A percentile compares a stretch with the other conserved stretches of the same genome.
Conservation (phyloP, 352 stramenopile species). For the Phytophthora constricta region DNA sequence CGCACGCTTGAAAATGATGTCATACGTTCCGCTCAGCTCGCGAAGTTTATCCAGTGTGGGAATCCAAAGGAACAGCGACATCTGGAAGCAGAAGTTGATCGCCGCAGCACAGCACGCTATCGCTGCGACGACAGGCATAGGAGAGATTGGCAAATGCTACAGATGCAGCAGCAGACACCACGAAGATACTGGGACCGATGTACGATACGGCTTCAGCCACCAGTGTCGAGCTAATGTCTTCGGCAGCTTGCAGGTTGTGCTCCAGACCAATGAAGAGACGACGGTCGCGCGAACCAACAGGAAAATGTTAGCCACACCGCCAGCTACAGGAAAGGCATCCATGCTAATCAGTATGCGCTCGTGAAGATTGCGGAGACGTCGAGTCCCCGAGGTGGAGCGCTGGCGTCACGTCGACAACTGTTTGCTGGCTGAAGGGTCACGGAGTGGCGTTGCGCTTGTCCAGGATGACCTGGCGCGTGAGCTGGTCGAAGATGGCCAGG, state of each 20-base stretch:
- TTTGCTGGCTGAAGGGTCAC: too few species aligned
- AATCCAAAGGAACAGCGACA: slow-evolving; percentile 66
- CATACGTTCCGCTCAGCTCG: slow-evolving; percentile 57
- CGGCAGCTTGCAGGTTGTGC: slow-evolving; percentile 40
- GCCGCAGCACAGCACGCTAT: slow-evolving; percentile 60
- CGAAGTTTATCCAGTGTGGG: slow-evolving; percentile 69
- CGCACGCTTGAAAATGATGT: too few species aligned
- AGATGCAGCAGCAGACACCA: slow-evolving; percentile 62
- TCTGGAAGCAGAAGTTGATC: slow-evolving; percentile 69
- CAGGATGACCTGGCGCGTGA: slow-evolving; percentile 48
- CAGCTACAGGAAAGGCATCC: too few species aligned
- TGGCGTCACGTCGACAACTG: slow-evolving; percentile 16
- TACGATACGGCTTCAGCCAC: too few species aligned
- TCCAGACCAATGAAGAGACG: slow-evolving; percentile 53
- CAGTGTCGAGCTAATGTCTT: slow-evolving; percentile 53
- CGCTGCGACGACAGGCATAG: slow-evolving; percentile 69
- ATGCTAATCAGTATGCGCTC: too few species aligned
- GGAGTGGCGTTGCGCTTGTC: slow-evolving; percentile 12
- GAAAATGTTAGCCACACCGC: slow-evolving; percentile 81
- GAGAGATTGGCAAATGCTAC: slow-evolving; percentile 68
- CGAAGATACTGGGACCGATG: slow-evolving; percentile 78
- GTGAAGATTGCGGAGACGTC: slow-evolving; percentile 50
- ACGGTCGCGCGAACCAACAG: slow-evolving; percentile 61
- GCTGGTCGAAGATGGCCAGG: slow-evolving; percentile 49
- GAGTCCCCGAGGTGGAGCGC: slow-evolving; percentile 39